A percentile compares a stretch with the other conserved stretches of the same genome.
These are phyloP conservation scores for Aspergillus sclerotiicarbonarius DNA, from an alignment of 495 filamentous ascomycete genomes.

Conservation along the genomic window DNA sequence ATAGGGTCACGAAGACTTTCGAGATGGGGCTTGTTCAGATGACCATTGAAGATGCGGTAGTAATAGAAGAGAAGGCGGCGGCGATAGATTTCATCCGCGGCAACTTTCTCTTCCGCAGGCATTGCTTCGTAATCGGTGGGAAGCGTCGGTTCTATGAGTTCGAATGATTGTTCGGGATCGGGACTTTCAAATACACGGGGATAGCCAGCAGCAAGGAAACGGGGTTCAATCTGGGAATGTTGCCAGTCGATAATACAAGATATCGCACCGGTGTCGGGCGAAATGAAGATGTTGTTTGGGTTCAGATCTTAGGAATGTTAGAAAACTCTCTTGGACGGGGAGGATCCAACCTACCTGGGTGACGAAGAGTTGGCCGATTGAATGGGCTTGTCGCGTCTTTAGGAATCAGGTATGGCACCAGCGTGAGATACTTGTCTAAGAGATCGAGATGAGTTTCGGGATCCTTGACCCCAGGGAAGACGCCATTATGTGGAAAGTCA, in stretches of 20 bases:
- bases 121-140: constrained; percentile 13
- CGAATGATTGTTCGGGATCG: constrained; percentile 15
- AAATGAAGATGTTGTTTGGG: constrained; percentile 26
- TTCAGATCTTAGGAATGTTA: constrained; percentile 17
- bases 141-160: constrained; percentile 18
- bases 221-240: constrained; percentile 21
- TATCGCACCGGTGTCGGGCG: constrained; percentile 20
- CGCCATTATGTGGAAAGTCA: constrained; percentile 24
- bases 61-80: constrained; percentile 23
- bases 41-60: constrained; percentile 20
- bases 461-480: constrained; percentile 21
- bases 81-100: constrained; percentile 23
- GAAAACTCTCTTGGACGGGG: too few relatives aligned
- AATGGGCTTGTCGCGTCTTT: neutral
- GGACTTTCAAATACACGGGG: constrained; percentile 24
- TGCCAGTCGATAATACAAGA: constrained; percentile 33
- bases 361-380: constrained; percentile 14
- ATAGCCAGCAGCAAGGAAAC: constrained; percentile 20
- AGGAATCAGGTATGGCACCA: constrained; percentile 23
- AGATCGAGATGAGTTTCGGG: constrained; percentile 18
- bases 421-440: constrained; percentile 21
- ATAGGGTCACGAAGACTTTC: constrained; percentile 12
- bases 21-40: constrained; percentile 13
- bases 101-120: constrained; percentile 14
- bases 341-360: constrained; percentile 14